Evolutionary conservation across 768 basidiomycete species (phyloP), one percentile per base, ranked within the genome.

Genomic region (Auricularia auricula-judae): DNA sequence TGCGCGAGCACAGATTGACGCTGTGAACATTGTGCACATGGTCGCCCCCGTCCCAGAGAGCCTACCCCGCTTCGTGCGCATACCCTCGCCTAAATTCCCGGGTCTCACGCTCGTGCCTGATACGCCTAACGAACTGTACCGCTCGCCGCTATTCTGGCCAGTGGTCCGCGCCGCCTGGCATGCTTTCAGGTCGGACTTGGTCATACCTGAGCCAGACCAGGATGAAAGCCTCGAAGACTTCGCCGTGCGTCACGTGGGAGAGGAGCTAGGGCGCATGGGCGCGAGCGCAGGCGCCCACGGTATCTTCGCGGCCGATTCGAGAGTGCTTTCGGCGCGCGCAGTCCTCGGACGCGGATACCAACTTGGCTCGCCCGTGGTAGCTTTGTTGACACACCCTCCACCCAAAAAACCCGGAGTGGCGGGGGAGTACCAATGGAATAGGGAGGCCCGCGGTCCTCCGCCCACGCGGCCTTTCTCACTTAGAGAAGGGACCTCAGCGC

Each of bases 141-240:
- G 39, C 12, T 42, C 39, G 67, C 56, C 23, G 59, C 65, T 36
- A 7, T 34, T 63, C 65, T 8, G 11, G 33, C 23, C 56, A 23
- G 43, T 61, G 61, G 23, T 18, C 42, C 39, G 54, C 53, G 43
- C 36, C 47, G 29, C 34, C 12, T 10, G 8, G 33, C 29, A n/a
- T 68, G 35, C 64, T 71, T 72, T 47, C 66, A 71, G 97, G 96
- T 84, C 96, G 61, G 80, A 92, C 70, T 82, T 93, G 7, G 79
- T 98, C 8, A 77, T 79, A 62, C 76, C 98, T 35, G 54, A 64
- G 53, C 68, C 59, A 16, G 53, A 65, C 8, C 70, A 75, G 2
- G 96, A 99, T 72, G 93, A 97, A 70, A 87, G 86, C 0, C 79
- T 98, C 7, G 86, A 98, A 67, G 74, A 83, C 0, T 90, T 98